These are phyloP conservation scores for Trichoderma asperellum DNA, from an alignment of 2,329 filamentous ascomycete species.

Conservation along the genomic window DNA sequence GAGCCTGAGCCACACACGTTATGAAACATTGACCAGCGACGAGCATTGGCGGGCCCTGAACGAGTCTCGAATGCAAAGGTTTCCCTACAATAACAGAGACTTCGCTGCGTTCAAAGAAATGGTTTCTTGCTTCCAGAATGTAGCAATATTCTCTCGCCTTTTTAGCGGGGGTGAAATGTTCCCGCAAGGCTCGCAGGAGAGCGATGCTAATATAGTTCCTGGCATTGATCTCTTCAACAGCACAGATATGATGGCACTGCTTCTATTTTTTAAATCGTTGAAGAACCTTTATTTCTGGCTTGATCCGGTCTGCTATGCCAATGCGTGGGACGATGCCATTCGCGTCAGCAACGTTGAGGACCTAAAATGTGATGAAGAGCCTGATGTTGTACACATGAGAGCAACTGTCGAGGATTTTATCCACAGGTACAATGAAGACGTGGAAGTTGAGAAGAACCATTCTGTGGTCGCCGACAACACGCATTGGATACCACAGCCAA, in stretches of 20 bases:
- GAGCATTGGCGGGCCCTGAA: background rate
- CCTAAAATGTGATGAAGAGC: background rate
- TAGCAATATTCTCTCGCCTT: background rate
- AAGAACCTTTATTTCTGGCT: background rate
- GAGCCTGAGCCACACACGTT: background rate
- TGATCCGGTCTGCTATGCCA: background rate
- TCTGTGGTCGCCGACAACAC: background rate
- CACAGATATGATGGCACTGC: background rate
- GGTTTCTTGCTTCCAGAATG: background rate
- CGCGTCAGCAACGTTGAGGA: background rate
- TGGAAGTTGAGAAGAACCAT: background rate
- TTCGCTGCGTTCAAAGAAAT: background rate
- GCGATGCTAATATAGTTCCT: no score
- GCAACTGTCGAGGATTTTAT: background rate
- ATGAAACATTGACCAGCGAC: background rate
- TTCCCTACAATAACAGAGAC: background rate
- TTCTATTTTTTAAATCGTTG: background rate
- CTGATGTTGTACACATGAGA: background rate
- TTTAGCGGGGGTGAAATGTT: background rate
- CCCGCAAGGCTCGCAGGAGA: no score
- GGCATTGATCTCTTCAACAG: background rate
- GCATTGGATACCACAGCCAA: background rate
- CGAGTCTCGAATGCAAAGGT: background rate
- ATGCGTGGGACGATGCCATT: background rate
- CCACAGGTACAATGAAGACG: background rate